Percentiles rank a stretch among this genome's conserved stretches.
Conservation (phyloP, 2,329 filamentous ascomycete genomes). For the Neonectria ditissima region DNA sequence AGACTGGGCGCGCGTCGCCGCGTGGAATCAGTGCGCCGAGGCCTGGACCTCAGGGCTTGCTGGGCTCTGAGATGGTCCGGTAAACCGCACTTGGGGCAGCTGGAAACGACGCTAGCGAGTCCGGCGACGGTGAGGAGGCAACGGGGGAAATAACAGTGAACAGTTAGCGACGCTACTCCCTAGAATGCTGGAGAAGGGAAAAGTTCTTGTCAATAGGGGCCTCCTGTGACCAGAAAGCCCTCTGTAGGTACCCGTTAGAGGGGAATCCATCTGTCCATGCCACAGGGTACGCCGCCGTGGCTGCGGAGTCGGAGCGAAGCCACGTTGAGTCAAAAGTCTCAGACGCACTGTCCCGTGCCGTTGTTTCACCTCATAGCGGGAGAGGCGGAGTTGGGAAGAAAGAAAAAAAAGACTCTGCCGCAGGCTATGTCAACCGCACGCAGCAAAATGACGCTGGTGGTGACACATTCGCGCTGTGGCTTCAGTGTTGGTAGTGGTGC, state of each 20-base stretch:
- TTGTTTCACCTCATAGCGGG: conserved; percentile 7
- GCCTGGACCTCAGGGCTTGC: neutral
- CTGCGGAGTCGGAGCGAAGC: neutral
- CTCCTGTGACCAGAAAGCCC: neutral
- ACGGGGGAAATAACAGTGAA: neutral
- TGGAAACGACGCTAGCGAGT: neutral
- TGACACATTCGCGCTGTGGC: neutral
- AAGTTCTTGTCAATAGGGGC: neutral
- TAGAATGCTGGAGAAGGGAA: neutral
- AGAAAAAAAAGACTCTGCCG: no score
- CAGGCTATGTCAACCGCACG: neutral
- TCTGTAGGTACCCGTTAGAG: no score
- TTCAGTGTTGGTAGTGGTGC: neutral
- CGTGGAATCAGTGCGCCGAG: neutral
- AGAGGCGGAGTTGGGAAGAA: neutral
- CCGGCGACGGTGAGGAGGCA: conserved; percentile 1
- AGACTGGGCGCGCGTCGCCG: neutral
- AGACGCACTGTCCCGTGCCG: conserved; percentile 7
- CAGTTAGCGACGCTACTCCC: neutral
- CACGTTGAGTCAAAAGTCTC: neutral
- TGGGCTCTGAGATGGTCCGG: neutral
- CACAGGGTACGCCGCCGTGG: neutral
- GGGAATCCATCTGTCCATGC: neutral
- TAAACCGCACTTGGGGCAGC: neutral
- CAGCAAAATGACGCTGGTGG: neutral